Conservation (phyloP, 768 basidiomycete genomes). For the Coprinopsis marcescibilis region DNA sequence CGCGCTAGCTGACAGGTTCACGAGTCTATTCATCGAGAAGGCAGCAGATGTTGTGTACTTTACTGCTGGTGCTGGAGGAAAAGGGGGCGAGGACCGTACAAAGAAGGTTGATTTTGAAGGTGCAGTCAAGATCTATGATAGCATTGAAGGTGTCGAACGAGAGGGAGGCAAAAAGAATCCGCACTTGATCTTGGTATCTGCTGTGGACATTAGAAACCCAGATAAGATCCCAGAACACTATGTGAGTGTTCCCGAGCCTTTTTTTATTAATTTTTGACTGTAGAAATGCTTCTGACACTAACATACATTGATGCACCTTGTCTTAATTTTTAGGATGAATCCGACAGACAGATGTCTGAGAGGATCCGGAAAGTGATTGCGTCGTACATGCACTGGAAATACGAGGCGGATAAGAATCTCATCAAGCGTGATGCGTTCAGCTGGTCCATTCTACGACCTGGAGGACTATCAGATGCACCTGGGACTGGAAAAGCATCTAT, state of each 20-base stretch:
- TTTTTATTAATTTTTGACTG: no score
- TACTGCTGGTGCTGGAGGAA: slow-evolving; percentile 50
- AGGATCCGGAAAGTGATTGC: slow-evolving; percentile 39
- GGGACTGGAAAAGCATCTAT: slow-evolving; percentile 47
- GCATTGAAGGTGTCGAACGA: slow-evolving; percentile 43
- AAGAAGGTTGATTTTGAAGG: slow-evolving; percentile 57
- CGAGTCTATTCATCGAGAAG: slow-evolving; percentile 33
- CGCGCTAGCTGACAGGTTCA: slow-evolving; percentile 38
- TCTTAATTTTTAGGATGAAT: no score
- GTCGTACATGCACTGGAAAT: slow-evolving; percentile 43
- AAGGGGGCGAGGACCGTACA: slow-evolving; percentile 49
- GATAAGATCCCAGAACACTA: slow-evolving; percentile 46
- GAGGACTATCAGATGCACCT: slow-evolving; percentile 43
- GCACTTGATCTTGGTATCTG: slow-evolving; percentile 53
- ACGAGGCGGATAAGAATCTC: slow-evolving; percentile 45
- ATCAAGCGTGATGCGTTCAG: slow-evolving; percentile 47
- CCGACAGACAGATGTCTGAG: slow-evolving; percentile 27
- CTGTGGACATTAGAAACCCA: slow-evolving; percentile 49
- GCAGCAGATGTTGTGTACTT: slow-evolving; percentile 39
- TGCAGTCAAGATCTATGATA: slow-evolving; percentile 66
- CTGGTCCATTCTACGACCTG: slow-evolving; percentile 67
- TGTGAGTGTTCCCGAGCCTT: slow-evolving; percentile 37
- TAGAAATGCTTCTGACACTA: no score
- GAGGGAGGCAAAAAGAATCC: slow-evolving; percentile 32
- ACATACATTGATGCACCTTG: no score